phyloP scores from a whole-genome alignment of 768 basidiomycete species.

The Lentinula edodes region DNA sequence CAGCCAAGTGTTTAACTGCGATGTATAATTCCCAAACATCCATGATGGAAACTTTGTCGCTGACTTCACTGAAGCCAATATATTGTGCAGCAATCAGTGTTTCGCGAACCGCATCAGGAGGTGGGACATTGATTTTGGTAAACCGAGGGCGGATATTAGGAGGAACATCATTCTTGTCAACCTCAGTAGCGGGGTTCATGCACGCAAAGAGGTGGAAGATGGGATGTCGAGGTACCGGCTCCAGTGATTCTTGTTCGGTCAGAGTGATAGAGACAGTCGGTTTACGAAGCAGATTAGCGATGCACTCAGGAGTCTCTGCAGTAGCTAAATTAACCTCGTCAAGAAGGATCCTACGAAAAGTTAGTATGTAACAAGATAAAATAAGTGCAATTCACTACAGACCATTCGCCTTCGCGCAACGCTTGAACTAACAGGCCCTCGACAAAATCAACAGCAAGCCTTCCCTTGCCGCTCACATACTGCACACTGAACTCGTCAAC shows the following conservation, averaged over 20 bases:
- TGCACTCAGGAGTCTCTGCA: conserved; percentile 89
- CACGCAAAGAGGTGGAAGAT: conserved; percentile 97
- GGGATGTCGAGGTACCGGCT: conserved; percentile 85
- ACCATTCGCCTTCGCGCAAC: conserved; percentile 87
- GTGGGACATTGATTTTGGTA: conserved; percentile 92
- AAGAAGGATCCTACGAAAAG: conserved; percentile 69
- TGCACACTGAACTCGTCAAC: conserved; percentile 83
- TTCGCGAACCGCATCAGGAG: conserved; percentile 89
- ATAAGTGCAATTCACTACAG: conserved; percentile 20
- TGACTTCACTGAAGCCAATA: conserved; percentile 75
- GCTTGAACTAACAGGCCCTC: conserved; percentile 96
- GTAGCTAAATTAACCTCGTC: conserved; percentile 97
- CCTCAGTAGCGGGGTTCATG: conserved; percentile 99
- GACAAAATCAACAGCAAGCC: conserved; percentile 90
- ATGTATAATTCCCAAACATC: conserved; percentile 90
- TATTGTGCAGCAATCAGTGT: conserved; percentile 90
- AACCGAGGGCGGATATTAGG: conserved; percentile 87
- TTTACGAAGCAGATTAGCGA: conserved; percentile 80
- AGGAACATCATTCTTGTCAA: conserved; percentile 96
- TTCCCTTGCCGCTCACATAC: conserved; percentile 82
- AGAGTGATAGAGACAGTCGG: conserved; percentile 85
- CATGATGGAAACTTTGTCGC: conserved; percentile 83
- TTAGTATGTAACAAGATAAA: neutral
- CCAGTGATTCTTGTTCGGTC: conserved; percentile 88
- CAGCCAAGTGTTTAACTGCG: conserved; percentile 71